A percentile compares a stretch with the other conserved stretches of the same genome.
Evolutionary conservation across 345 rosid species (phyloP).

Genomic region (Aegle marmelos): DNA sequence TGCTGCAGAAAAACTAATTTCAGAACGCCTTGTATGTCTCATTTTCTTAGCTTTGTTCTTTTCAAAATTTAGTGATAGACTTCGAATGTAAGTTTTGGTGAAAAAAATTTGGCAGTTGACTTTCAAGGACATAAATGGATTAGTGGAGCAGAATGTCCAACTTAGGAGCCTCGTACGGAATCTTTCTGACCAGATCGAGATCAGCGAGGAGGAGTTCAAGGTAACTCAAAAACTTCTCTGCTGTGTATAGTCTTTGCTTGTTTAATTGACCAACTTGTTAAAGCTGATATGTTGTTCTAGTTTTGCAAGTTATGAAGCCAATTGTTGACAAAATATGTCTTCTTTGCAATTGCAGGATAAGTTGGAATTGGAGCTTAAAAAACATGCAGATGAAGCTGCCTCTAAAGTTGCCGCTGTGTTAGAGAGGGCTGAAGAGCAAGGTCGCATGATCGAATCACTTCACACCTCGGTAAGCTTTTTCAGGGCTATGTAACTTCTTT

Average conservation of each 20-base stretch:
- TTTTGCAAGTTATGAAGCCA: neutral
- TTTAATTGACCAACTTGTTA: neutral
- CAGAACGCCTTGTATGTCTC: conserved; percentile 68
- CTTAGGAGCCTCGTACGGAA: conserved; percentile 83
- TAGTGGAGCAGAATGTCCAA: conserved; percentile 94
- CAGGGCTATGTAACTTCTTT: neutral
- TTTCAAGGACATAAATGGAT: conserved; percentile 88
- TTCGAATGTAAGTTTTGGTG: conserved; percentile 20
- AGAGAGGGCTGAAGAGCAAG: conserved; percentile 91
- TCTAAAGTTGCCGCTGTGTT: conserved; percentile 76
- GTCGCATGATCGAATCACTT: conserved; percentile 83
- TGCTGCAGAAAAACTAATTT: conserved; percentile 67
- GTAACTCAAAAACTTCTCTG: conserved; percentile 30
- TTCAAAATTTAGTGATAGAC: conserved; percentile 1
- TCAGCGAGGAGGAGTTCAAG: conserved; percentile 75
- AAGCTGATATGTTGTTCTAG: neutral
- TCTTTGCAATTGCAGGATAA: conserved; percentile 49
- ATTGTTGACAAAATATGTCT: neutral
- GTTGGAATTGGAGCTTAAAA: conserved; percentile 63
- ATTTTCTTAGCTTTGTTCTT: conserved; percentile 3
- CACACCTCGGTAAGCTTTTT: conserved; percentile 71
- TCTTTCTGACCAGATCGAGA: conserved; percentile 75
- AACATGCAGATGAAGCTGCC: conserved; percentile 74
- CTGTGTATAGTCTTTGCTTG: conserved; percentile 9
- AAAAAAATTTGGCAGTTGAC: conserved; percentile 57